Evolutionary conservation across 208 protist genomes (phyloP).

Genomic region (Trypanosoma theileri): DNA sequence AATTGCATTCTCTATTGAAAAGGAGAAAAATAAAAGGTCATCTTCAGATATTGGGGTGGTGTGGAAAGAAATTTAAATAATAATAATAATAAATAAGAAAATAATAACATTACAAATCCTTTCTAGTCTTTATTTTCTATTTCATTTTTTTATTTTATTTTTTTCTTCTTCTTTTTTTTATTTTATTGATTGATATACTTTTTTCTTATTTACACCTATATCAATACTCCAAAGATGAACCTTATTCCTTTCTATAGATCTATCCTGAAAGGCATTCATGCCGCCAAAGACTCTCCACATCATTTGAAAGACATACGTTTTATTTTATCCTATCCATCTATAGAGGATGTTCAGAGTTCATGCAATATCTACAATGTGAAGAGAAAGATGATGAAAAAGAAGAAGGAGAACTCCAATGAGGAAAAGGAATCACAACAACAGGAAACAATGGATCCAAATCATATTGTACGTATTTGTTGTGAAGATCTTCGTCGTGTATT

Average conservation of each 20-base stretch:
- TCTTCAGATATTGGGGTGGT: no score
- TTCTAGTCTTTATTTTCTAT: not conserved
- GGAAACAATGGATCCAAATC: conserved; percentile 9
- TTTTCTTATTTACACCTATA: no score
- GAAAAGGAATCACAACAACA: not conserved
- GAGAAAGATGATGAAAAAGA: no score
- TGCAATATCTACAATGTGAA: not conserved
- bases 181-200: conserved; percentile 1
- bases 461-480: conserved; percentile 24
- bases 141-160: not conserved
- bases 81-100: no score
- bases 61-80: no score
- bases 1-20: no score
- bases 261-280: conserved; percentile 64
- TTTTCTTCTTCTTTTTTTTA: conserved; percentile 4
- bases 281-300: conserved; percentile 44
- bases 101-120: no score
- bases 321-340: conserved; percentile 64
- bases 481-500: conserved; percentile 30
- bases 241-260: conserved; percentile 53
- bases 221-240: conserved; percentile 32
- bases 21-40: no score
- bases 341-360: conserved; percentile 6
- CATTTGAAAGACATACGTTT: conserved; percentile 79
- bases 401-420: not conserved